phyloP scores from a whole-genome alignment of 768 basidiomycete species.

The Leccinum uliginosum region DNA sequence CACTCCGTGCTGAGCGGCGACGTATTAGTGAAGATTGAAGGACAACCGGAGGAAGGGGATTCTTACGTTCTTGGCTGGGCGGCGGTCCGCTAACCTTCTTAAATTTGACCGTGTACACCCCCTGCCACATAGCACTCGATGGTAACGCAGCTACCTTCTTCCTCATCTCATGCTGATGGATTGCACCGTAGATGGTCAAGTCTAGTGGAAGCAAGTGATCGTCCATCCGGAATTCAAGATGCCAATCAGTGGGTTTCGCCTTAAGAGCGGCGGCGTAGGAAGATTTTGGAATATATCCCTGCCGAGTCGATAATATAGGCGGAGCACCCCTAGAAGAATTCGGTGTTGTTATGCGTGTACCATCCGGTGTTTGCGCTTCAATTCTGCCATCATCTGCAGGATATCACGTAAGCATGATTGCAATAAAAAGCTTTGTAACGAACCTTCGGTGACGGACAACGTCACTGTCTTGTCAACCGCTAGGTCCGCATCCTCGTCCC shows the following conservation, averaged over 20 bases:
- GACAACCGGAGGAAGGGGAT: neutral
- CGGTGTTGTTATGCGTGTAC: conserved; percentile 90
- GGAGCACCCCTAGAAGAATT: conserved; percentile 46
- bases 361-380: conserved; percentile 95
- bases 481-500: conserved; percentile 74
- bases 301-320: conserved; percentile 30
- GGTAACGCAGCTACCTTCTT: conserved; percentile 64
- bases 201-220: conserved; percentile 80
- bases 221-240: conserved; percentile 93
- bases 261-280: conserved; percentile 96
- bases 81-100: conserved; percentile 86
- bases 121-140: conserved; percentile 80
- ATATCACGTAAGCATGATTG: conserved; percentile 5
- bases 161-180: conserved; percentile 85
- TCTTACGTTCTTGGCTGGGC: conserved; percentile 57
- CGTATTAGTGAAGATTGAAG: conserved; percentile 6
- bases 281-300: conserved; percentile 36
- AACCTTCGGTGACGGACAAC: conserved; percentile 76
- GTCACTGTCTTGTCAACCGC: conserved; percentile 82
- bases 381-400: conserved; percentile 81
- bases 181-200: conserved; percentile 93
- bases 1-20: conserved; percentile 29
- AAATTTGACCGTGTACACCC: conserved; percentile 88
- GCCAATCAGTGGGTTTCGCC: conserved; percentile 92
- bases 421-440: conserved; percentile 8